A percentile compares a stretch with the other conserved stretches of the same genome.
Evolutionary conservation across 1,139 yeast species (phyloP).

Genomic region (Saccharomyces hybrid): DNA sequence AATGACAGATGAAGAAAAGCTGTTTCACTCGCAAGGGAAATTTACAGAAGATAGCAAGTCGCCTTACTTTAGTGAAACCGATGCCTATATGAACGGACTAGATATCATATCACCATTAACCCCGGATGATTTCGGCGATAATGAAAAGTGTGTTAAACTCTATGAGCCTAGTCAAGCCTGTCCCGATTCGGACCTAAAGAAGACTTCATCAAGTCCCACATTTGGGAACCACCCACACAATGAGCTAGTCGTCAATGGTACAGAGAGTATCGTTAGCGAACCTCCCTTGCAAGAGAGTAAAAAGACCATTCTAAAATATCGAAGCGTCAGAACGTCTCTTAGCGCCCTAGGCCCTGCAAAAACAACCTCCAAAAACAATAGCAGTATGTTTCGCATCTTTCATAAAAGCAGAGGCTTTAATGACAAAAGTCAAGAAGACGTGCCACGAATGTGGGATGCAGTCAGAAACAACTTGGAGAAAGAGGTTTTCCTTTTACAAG

Average conservation of each 20-base stretch:
- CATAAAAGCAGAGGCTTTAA: background rate
- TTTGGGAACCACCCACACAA: background rate
- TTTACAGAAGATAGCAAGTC: background rate
- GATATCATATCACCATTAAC: background rate
- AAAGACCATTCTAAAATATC: background rate
- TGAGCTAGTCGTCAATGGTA: background rate
- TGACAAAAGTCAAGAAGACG: background rate
- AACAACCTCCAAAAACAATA: background rate
- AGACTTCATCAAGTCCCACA: background rate
- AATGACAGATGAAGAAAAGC: too few relatives aligned
- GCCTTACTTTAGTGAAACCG: background rate
- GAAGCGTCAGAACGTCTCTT: background rate
- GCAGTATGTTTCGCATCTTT: background rate
- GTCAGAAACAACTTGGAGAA: background rate
- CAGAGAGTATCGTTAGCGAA: background rate
- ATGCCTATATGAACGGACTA: background rate
- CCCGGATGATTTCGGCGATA: background rate
- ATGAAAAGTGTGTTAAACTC: background rate
- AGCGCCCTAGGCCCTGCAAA: background rate
- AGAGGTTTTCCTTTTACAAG: conserved; percentile 4
- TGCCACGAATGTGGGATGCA: background rate
- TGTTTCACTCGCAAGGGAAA: background rate
- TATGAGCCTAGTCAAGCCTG: background rate
- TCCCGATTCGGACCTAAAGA: background rate
- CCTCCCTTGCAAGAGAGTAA: background rate